Evolutionary conservation across 2,329 filamentous ascomycete species (phyloP).

Genomic region (Magnaporthiopsis incrustans): DNA sequence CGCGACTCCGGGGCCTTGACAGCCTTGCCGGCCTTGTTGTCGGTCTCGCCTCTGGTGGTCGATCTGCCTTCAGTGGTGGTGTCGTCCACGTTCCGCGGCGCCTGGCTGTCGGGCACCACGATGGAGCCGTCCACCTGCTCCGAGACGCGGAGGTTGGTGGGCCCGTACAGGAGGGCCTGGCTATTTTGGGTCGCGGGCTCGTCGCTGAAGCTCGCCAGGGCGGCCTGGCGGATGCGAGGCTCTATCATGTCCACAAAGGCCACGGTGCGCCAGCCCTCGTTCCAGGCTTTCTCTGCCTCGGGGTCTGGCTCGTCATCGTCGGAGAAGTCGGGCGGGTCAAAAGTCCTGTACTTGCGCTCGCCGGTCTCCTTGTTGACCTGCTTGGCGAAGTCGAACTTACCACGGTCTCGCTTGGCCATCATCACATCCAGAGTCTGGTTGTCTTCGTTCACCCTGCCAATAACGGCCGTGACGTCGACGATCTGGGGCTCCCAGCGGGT

Average conservation of each 20-base stretch:
- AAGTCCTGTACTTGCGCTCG: constrained; percentile 65
- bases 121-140: constrained; percentile 9
- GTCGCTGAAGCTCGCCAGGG: constrained; percentile 7
- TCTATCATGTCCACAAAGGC: constrained; percentile 58
- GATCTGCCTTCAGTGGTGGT: constrained; percentile 9
- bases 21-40: not conserved
- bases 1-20: not conserved
- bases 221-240: constrained; percentile 52
- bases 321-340: constrained; percentile 60
- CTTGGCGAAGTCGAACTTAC: constrained; percentile 46
- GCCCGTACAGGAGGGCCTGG: constrained; percentile 6
- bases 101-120: constrained; percentile 22
- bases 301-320: constrained; percentile 46
- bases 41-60: constrained; percentile 1
- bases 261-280: constrained; percentile 54
- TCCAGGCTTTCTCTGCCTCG: constrained; percentile 47
- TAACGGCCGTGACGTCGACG: constrained; percentile 55
- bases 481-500: constrained; percentile 61
- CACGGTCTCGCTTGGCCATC: constrained; percentile 62
- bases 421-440: constrained; percentile 46
- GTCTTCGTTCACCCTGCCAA: constrained; percentile 48
- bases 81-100: constrained; percentile 13
- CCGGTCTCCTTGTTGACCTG: constrained; percentile 60
- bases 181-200: constrained; percentile 1
- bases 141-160: not conserved